Evolutionary conservation across 192 early-diverging fungal genomes (phyloP).

Genomic region (Podila epicladia): DNA sequence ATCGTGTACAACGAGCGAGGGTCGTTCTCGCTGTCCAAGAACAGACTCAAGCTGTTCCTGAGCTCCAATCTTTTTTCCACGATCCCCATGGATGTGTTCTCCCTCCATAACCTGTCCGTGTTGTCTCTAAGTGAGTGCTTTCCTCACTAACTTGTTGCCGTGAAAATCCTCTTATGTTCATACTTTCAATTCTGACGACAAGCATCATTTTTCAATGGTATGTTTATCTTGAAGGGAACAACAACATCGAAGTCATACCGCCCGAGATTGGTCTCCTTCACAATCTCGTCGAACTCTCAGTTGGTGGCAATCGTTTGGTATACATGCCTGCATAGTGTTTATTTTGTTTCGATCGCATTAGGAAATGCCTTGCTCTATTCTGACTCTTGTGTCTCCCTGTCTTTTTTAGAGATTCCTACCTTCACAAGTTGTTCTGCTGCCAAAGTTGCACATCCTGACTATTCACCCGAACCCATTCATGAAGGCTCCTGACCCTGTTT

Average conservation of each 20-base stretch:
- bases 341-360: not conserved
- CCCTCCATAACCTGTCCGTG: conserved; percentile 56
- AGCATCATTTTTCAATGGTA: not conserved
- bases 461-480: conserved; percentile 55
- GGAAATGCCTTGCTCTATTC: not conserved
- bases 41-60: conserved; percentile 55
- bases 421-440: conserved; percentile 49
- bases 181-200: not conserved
- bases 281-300: conserved; percentile 57
- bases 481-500: not conserved
- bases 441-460: conserved; percentile 51
- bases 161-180: not conserved
- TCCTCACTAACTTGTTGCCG: not conserved
- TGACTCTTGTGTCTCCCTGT: not conserved
- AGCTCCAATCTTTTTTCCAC: conserved; percentile 49
- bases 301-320: conserved; percentile 59
- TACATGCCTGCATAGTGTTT: not conserved
- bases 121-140: conserved; percentile 55
- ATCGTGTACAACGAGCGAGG: conserved; percentile 44
- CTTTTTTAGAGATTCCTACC: conserved; percentile 38
- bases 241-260: conserved; percentile 50
- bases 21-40: conserved; percentile 37
- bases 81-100: conserved; percentile 51
- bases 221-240: conserved; percentile 40
- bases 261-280: conserved; percentile 55